phyloP scores from a whole-genome alignment of 176 grass and related monocot genomes.

The Oryza glumipatula region DNA sequence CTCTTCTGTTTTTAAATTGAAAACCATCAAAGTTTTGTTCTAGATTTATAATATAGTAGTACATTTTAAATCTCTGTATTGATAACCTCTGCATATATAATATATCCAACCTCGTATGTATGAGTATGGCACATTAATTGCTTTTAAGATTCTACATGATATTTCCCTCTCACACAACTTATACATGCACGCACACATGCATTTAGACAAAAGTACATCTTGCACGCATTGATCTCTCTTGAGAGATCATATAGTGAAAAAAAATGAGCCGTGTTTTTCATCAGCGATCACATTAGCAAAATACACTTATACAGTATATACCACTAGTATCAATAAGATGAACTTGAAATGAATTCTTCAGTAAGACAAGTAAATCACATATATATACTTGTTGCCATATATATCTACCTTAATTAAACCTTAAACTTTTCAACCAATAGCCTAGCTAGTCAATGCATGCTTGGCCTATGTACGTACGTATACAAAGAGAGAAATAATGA shows the following conservation, averaged over 20 bases:
- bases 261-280: neutral
- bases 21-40: too few species aligned
- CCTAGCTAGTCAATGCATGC: conserved; percentile 27
- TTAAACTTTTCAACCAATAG: conserved; percentile 28
- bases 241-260: neutral
- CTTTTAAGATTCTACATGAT: too few species aligned
- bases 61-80: too few species aligned
- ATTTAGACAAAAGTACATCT: too few species aligned
- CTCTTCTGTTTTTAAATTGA: too few species aligned
- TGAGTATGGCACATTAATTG: too few species aligned
- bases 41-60: too few species aligned
- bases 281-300: neutral
- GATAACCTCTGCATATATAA: too few species aligned
- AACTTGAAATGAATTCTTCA: neutral
- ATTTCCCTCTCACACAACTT: too few species aligned
- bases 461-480: neutral
- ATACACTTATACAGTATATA: neutral
- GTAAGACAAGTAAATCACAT: neutral
- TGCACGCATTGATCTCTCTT: neutral
- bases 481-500: neutral
- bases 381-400: neutral
- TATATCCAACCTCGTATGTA: too few species aligned
- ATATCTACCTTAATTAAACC: neutral
- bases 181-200: too few species aligned
- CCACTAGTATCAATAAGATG: neutral